Evolutionary conservation across 2,329 filamentous ascomycete genomes (phyloP).

Genomic region (Colletotrichum eleusines): DNA sequence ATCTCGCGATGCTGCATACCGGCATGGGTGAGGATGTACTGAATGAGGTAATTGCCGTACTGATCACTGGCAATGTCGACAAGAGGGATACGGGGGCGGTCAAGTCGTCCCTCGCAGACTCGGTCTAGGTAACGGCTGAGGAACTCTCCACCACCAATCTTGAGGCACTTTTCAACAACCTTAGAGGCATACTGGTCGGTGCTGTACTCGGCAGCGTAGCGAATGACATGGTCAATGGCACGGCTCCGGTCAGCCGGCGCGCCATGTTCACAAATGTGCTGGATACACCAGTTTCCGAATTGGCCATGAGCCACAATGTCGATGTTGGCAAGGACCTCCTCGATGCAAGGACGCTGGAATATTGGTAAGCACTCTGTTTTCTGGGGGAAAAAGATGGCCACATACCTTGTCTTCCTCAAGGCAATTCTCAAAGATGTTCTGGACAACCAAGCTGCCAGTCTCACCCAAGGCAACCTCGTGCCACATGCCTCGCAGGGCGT

Average conservation of each 20-base stretch:
- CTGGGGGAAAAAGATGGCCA: conserved; percentile 11
- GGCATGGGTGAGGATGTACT: conserved; percentile 94
- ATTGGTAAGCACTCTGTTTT: conserved; percentile 39
- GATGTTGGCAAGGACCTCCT: conserved; percentile 94
- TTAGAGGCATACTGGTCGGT: conserved; percentile 99
- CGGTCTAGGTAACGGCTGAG: conserved; percentile 92
- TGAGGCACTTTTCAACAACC: conserved; percentile 98
- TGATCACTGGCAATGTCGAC: conserved; percentile 99
- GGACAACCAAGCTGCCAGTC: conserved; percentile 96
- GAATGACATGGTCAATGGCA: conserved; percentile 94
- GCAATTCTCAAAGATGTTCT: conserved; percentile 99
- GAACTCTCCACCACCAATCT: conserved; percentile 93
- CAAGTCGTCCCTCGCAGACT: conserved; percentile 89
- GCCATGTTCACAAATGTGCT: conserved; percentile 98
- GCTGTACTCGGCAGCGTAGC: conserved; percentile 94
- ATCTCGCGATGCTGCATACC: conserved; percentile 90
- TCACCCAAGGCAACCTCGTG: conserved; percentile 97
- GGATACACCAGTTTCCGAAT: conserved; percentile 99
- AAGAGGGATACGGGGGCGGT: conserved; percentile 93
- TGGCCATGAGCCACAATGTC: conserved; percentile 97
- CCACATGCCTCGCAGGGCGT: conserved; percentile 96
- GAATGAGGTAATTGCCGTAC: conserved; percentile 98
- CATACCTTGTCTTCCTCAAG: conserved; percentile 96
- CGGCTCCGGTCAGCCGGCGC: conserved; percentile 90
- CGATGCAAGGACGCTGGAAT: conserved; percentile 90